These are phyloP conservation scores for Populus trichocarpa DNA, from an alignment of 441 rosid genomes.

Conservation along the genomic window DNA sequence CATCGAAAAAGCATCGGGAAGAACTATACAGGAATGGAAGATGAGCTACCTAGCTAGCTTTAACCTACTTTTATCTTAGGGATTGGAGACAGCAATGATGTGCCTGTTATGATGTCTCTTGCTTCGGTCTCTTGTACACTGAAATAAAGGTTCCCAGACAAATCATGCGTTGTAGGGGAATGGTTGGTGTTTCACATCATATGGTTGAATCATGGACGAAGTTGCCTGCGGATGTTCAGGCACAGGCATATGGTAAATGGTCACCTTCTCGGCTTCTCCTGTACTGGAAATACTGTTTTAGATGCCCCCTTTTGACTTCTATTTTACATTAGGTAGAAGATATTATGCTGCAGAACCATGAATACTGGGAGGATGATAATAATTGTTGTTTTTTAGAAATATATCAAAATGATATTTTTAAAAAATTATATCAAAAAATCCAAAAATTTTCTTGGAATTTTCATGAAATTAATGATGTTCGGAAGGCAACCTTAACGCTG, in stretches of 20 bases:
- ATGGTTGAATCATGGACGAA: not conserved
- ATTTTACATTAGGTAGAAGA: not conserved
- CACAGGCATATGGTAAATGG: not conserved
- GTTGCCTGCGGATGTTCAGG: not conserved
- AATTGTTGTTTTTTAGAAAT: too few relatives aligned
- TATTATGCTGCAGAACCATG: not conserved
- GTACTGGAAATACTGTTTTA: too few relatives aligned
- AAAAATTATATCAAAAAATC: too few relatives aligned
- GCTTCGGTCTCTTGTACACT: constrained; percentile 19
- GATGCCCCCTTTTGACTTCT: not conserved
- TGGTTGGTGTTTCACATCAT: not conserved
- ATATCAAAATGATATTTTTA: too few relatives aligned
- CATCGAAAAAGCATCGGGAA: constrained; percentile 2
- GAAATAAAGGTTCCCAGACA: constrained; percentile 26
- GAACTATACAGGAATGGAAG: constrained; percentile 7
- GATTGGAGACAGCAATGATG: constrained; percentile 23
- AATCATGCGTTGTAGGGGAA: not conserved
- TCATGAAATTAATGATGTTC: too few relatives aligned
- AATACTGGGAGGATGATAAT: too few relatives aligned
- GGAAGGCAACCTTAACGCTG: not conserved
- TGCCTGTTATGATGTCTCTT: constrained; percentile 13
- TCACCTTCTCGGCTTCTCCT: not conserved
- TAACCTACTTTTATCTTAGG: constrained; percentile 20
- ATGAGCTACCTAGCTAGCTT: constrained; percentile 1
- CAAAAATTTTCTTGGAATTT: too few relatives aligned